A percentile compares a stretch with the other conserved stretches of the same genome.
These are phyloP conservation scores for Phaeophleospora eucalypticola DNA, from an alignment of 2,329 filamentous ascomycete genomes.

Conservation along the genomic window DNA sequence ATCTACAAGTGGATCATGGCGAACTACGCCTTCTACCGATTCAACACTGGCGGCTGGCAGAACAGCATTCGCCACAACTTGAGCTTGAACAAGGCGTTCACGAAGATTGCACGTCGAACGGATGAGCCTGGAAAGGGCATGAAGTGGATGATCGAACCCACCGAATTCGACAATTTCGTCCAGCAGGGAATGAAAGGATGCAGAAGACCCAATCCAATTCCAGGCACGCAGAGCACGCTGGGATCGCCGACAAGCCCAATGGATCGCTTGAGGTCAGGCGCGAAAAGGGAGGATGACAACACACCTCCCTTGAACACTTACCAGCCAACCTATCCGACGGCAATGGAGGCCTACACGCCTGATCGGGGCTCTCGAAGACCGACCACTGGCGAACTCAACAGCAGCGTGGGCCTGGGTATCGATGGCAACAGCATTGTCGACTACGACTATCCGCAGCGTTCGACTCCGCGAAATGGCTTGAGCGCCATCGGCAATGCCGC, in stretches of 20 bases:
- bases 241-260: conserved; percentile 52
- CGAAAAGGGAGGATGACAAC: conserved; percentile 35
- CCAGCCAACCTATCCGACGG: conserved; percentile 42
- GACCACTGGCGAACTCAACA: conserved; percentile 19
- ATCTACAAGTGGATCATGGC: conserved; percentile 93
- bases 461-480: conserved; percentile 33
- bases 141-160: conserved; percentile 93
- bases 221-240: conserved; percentile 33
- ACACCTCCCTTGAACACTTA: conserved; percentile 44
- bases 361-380: conserved; percentile 48
- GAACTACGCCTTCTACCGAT: conserved; percentile 88
- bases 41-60: conserved; percentile 88
- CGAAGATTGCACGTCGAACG: conserved; percentile 85
- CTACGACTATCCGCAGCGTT: conserved; percentile 28
- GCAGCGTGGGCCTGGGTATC: conserved; percentile 30
- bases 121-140: conserved; percentile 98
- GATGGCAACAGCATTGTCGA: conserved; percentile 26
- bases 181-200: conserved; percentile 56
- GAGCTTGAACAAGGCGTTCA: conserved; percentile 89
- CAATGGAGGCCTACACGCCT: conserved; percentile 52
- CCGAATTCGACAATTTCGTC: conserved; percentile 81
- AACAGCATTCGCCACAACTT: conserved; percentile 97
- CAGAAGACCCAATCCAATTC: conserved; percentile 35
- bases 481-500: conserved; percentile 35
- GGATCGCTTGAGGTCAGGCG: conserved; percentile 46